Evolutionary conservation across 129 eudicot species (phyloP).

Genomic region (Heracleum sosnowskyi): DNA sequence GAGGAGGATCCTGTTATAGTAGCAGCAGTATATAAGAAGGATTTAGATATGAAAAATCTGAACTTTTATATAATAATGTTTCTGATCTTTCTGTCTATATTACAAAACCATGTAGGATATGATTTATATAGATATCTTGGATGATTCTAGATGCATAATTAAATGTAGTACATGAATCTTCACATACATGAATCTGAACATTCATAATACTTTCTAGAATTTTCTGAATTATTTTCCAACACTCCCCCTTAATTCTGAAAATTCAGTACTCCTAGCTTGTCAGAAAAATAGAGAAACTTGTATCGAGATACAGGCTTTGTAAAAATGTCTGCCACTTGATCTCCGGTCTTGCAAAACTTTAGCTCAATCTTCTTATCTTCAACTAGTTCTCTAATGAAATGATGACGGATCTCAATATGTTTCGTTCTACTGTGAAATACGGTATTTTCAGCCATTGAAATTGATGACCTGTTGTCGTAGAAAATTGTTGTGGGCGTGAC

Average conservation of each 20-base stretch:
- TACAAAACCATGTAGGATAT: no score
- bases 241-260: neutral
- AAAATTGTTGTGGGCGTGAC: neutral
- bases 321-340: neutral
- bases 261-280: neutral
- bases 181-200: no score
- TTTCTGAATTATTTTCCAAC: neutral
- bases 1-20: no score
- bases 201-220: no score
- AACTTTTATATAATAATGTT: no score
- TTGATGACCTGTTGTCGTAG: neutral
- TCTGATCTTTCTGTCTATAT: no score
- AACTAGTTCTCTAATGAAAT: slow-evolving; percentile 10
- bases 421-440: slow-evolving; percentile 4
- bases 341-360: neutral
- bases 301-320: neutral
- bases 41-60: no score
- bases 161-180: no score
- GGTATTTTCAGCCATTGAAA: slow-evolving; percentile 7
- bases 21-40: no score
- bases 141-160: no score
- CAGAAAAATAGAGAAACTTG: no score
- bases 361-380: neutral
- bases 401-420: slow-evolving; percentile 11
- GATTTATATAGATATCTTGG: no score